phyloP scores from a whole-genome alignment of 805 yeast species.

The Yamadazyma sp. region DNA sequence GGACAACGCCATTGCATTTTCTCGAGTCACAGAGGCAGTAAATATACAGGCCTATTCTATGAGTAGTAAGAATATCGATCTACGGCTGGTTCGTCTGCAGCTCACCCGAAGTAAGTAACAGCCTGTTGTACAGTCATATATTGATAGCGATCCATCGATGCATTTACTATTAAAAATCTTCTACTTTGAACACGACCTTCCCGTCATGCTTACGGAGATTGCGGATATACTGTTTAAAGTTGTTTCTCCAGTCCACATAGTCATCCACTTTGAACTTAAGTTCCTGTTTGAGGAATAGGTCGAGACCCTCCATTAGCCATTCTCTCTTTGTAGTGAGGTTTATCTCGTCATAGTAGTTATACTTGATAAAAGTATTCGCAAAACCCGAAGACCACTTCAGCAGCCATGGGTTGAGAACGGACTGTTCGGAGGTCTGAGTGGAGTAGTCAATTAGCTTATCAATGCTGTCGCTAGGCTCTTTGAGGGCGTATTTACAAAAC shows the following conservation, averaged over 20 bases:
- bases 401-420: slow-evolving; percentile 35
- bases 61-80: too few species aligned
- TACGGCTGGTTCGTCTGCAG: too few species aligned
- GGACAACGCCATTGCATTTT: too few species aligned
- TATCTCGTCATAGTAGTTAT: slow-evolving; percentile 36
- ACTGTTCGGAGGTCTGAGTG: slow-evolving; percentile 15
- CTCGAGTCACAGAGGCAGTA: too few species aligned
- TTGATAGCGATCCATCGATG: too few species aligned
- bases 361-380: slow-evolving; percentile 29
- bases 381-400: slow-evolving; percentile 32
- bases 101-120: too few species aligned
- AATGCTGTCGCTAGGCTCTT: slow-evolving; percentile 35
- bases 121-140: too few species aligned
- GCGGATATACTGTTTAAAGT: slow-evolving; percentile 28
- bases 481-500: slow-evolving; percentile 30
- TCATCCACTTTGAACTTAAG: slow-evolving; percentile 32
- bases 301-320: slow-evolving; percentile 38
- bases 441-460: slow-evolving; percentile 25
- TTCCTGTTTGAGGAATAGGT: slow-evolving; percentile 24
- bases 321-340: slow-evolving; percentile 25
- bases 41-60: too few species aligned
- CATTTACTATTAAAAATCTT: slow-evolving; percentile 26
- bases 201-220: slow-evolving; percentile 30
- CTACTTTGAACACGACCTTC: slow-evolving; percentile 36
- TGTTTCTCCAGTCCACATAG: slow-evolving; percentile 39